Percentiles rank a stretch among this genome's conserved stretches.
Evolutionary conservation across 768 basidiomycete species (phyloP).

Genomic region (Krasilnikovozyma curviuscula): DNA sequence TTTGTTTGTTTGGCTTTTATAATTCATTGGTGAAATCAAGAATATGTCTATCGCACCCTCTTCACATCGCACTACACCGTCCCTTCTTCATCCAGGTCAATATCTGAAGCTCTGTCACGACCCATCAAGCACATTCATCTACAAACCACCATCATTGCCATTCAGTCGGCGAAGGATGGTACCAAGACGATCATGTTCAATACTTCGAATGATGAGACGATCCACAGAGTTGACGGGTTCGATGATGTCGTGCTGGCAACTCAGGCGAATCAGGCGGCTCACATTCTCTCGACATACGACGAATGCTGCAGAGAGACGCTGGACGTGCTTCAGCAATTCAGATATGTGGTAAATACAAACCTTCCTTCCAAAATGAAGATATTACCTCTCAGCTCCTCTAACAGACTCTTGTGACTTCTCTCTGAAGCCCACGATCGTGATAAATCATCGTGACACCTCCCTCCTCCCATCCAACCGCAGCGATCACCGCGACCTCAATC

Average conservation of each 20-base stretch:
- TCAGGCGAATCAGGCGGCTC: constrained; percentile 45
- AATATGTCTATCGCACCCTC: constrained; percentile 51
- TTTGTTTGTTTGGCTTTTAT: background rate
- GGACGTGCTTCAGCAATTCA: constrained; percentile 35
- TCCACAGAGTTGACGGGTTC: constrained; percentile 32
- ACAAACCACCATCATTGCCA: constrained; percentile 34
- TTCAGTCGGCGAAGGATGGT: too few relatives aligned
- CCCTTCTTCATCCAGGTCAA: constrained; percentile 12
- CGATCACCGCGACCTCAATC: constrained; percentile 49
- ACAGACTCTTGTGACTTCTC: background rate
- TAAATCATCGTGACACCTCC: constrained; percentile 48
- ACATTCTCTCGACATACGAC: constrained; percentile 31
- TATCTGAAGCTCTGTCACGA: constrained; percentile 21
- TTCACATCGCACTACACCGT: constrained; percentile 52
- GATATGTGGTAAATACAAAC: constrained; percentile 29
- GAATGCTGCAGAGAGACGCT: constrained; percentile 23
- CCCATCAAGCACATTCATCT: constrained; percentile 35
- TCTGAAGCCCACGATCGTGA: constrained; percentile 33
- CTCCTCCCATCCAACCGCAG: constrained; percentile 35
- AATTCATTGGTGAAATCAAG: constrained; percentile 23
- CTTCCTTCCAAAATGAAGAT: too few relatives aligned
- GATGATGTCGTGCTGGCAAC: constrained; percentile 53
- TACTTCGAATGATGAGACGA: constrained; percentile 27
- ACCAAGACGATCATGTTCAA: constrained; percentile 16
- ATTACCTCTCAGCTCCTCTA: background rate